Conservation (phyloP, 2,329 filamentous ascomycete genomes). For the Hypomyces perniciosus region DNA sequence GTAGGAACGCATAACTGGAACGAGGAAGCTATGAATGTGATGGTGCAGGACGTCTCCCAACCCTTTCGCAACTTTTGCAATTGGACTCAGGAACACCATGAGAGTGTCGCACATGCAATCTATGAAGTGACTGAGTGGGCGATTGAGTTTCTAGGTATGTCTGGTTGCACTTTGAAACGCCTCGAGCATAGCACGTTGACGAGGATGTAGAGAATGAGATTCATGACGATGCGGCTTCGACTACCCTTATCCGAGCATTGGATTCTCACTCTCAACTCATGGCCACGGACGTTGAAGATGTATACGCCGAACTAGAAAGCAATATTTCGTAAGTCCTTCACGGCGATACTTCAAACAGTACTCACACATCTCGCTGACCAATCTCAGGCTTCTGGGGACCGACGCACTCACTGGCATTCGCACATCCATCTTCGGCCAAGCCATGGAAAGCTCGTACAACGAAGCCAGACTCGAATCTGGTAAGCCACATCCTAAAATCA, state of each 20-base stretch:
- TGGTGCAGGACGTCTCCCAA: conserved; percentile 27
- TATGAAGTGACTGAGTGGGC: conserved; percentile 4
- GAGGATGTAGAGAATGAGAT: not conserved
- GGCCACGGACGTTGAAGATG: not conserved
- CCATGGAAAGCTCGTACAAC: conserved; percentile 31
- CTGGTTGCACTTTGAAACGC: not conserved
- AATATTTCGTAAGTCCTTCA: not conserved
- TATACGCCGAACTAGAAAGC: not conserved
- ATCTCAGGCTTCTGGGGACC: conserved; percentile 26
- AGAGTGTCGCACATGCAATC: not conserved
- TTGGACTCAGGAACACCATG: not conserved
- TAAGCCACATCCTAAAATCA: conserved; percentile 14
- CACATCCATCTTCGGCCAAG: conserved; percentile 32
- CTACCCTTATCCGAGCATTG: not conserved
- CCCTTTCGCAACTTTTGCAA: conserved; percentile 26
- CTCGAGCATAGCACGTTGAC: no score
- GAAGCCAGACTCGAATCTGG: conserved; percentile 27
- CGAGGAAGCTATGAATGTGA: conserved; percentile 33
- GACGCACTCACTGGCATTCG: conserved; percentile 30
- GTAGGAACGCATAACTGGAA: conserved; percentile 38
- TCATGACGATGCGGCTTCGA: not conserved
- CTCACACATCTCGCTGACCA: not conserved
- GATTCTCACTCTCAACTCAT: not conserved
- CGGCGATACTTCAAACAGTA: no score
- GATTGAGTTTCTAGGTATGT: conserved; percentile 16